Evolutionary conservation across 1,139 yeast genomes (phyloP).

Genomic region (Saccharomyces uvarum): DNA sequence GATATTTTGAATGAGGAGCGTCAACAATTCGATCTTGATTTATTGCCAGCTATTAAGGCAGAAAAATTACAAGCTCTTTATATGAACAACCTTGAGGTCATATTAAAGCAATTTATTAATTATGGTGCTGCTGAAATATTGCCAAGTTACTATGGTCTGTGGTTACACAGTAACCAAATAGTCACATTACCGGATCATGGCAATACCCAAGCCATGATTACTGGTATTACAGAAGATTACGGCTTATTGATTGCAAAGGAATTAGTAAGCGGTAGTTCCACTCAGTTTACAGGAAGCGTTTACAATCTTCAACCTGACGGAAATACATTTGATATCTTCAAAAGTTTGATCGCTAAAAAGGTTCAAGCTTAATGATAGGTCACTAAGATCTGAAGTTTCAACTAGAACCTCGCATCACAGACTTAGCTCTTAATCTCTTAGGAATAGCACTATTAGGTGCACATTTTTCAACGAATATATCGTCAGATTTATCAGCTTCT

Average conservation of each 20-base stretch:
- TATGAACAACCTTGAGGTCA: conserved; percentile 54
- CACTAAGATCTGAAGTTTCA: not conserved
- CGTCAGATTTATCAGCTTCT: not conserved
- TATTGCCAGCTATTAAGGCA: conserved; percentile 45
- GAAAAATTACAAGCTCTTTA: conserved; percentile 68
- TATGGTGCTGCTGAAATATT: conserved; percentile 66
- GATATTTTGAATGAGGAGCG: conserved; percentile 50
- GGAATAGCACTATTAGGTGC: not conserved
- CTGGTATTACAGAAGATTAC: conserved; percentile 76
- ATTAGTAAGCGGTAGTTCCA: conserved; percentile 35
- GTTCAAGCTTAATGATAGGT: conserved; percentile 4
- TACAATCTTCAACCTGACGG: conserved; percentile 92
- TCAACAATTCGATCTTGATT: conserved; percentile 34
- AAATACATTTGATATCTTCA: conserved; percentile 91
- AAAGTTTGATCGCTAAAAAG: conserved; percentile 76
- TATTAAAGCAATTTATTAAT: conserved; percentile 50
- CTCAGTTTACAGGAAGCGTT: conserved; percentile 42
- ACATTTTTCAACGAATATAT: not conserved
- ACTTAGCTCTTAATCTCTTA: not conserved
- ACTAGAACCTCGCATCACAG: not conserved
- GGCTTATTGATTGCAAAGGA: conserved; percentile 79
- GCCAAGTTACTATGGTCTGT: conserved; percentile 65
- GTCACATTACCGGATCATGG: conserved; percentile 44
- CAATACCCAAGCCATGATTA: conserved; percentile 52
- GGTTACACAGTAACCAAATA: conserved; percentile 76